A percentile compares a stretch with the other conserved stretches of the same genome.
These are phyloP conservation scores for Monilinia fructigena DNA, from an alignment of 2,329 filamentous ascomycete genomes.

Conservation along the genomic window DNA sequence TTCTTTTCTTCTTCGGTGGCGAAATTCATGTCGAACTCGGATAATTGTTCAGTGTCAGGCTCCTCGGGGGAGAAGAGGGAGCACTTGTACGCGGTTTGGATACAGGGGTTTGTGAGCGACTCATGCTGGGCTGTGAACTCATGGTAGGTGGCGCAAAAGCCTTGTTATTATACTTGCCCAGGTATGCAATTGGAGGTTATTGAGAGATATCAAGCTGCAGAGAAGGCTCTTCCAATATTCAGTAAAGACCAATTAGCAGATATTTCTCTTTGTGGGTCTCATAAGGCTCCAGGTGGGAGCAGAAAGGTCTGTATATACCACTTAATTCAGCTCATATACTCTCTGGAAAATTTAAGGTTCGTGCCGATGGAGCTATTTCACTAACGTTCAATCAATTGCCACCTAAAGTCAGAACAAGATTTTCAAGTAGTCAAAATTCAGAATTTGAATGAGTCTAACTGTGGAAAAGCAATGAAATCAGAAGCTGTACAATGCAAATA, in stretches of 20 bases:
- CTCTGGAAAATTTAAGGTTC: neutral
- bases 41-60: constrained; percentile 13
- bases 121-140: constrained; percentile 24
- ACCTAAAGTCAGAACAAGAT: neutral
- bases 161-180: neutral
- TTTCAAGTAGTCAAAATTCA: neutral
- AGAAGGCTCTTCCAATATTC: neutral
- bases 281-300: neutral
- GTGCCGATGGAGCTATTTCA: neutral
- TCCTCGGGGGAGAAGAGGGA: constrained; percentile 34
- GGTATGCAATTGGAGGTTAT: neutral
- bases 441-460: neutral
- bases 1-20: constrained; percentile 36
- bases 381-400: neutral
- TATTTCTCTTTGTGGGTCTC: no score
- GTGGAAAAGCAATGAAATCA: neutral
- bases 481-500: neutral
- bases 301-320: neutral
- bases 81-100: constrained; percentile 32
- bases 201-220: no score
- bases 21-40: constrained; percentile 30
- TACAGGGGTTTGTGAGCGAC: constrained; percentile 27
- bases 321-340: no score
- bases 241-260: neutral
- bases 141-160: constrained; percentile 3